Percentiles rank a stretch among this genome's conserved stretches.
These are phyloP conservation scores for Solanum raphanifolium DNA, from an alignment of 257 asterid genomes.

Conservation along the genomic window DNA sequence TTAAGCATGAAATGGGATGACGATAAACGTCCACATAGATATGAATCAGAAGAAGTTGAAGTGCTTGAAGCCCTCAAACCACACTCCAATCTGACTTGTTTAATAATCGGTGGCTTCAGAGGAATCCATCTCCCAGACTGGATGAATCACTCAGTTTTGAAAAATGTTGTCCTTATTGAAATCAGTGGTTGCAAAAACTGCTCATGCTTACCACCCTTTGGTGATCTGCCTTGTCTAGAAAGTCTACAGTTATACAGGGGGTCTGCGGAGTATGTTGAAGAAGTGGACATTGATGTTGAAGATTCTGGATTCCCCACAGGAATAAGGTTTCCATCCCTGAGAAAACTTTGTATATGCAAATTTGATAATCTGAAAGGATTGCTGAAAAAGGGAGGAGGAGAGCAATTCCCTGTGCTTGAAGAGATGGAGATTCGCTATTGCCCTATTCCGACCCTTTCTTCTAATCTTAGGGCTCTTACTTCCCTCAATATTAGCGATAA, in stretches of 20 bases:
- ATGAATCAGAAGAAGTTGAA: background rate
- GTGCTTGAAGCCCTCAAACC: background rate
- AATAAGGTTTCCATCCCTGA: background rate
- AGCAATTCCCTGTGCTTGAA: conserved; percentile 8
- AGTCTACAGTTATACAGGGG: background rate
- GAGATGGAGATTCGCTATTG: fast-evolving
- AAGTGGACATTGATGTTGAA: background rate
- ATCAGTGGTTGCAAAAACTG: background rate
- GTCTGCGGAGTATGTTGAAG: background rate
- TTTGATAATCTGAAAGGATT: conserved; percentile 8
- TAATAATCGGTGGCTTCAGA: background rate
- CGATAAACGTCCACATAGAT: background rate
- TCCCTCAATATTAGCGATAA: background rate
- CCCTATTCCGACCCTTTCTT: background rate
- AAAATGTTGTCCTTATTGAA: background rate
- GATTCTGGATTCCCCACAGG: background rate
- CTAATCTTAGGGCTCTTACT: background rate
- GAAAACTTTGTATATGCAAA: fast-evolving
- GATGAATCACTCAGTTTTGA: background rate
- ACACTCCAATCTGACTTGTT: background rate
- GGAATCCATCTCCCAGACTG: background rate
- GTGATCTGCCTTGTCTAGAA: background rate
- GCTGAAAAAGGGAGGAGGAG: background rate
- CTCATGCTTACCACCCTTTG: background rate
- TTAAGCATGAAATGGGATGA: background rate